These are phyloP conservation scores for Acanthochlamys bracteata DNA, from an alignment of 106 monocot species.

Conservation along the genomic window DNA sequence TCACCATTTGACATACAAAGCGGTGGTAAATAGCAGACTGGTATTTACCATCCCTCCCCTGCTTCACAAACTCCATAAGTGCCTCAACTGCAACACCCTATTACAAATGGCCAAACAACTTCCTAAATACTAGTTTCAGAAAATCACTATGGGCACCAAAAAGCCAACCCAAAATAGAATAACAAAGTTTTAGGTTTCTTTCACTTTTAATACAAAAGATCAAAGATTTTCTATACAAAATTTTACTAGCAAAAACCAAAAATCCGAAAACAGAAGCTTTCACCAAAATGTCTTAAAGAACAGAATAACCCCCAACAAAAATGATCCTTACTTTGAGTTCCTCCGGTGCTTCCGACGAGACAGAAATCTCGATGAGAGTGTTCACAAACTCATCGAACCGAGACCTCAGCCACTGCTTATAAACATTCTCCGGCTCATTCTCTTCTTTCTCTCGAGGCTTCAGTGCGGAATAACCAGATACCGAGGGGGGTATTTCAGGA, in stretches of 20 bases:
- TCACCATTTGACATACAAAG: constrained; percentile 55
- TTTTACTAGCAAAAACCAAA: not conserved
- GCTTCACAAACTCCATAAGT: constrained; percentile 85
- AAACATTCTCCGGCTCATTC: constrained; percentile 53
- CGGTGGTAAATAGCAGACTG: constrained; percentile 61
- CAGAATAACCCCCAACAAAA: too few species aligned
- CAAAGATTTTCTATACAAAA: too few species aligned
- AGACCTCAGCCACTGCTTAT: constrained; percentile 54
- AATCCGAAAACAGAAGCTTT: not conserved
- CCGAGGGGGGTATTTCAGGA: constrained; percentile 42
- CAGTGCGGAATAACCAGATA: not conserved
- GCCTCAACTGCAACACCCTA: constrained; percentile 79
- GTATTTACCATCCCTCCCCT: constrained; percentile 55
- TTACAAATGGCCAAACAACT: not conserved
- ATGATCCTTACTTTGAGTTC: constrained; percentile 29
- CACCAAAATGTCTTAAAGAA: too few species aligned
- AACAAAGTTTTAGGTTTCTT: too few species aligned
- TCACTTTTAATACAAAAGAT: too few species aligned
- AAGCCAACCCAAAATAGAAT: not conserved
- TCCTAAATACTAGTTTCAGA: not conserved
- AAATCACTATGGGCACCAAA: too few species aligned
- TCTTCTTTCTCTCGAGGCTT: not conserved
- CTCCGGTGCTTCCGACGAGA: constrained; percentile 26
- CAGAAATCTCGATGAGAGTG: constrained; percentile 38
- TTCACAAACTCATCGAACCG: constrained; percentile 59